These are phyloP conservation scores for Helotiales sp. DNA, from an alignment of 2,329 filamentous ascomycete species.

Conservation along the genomic window DNA sequence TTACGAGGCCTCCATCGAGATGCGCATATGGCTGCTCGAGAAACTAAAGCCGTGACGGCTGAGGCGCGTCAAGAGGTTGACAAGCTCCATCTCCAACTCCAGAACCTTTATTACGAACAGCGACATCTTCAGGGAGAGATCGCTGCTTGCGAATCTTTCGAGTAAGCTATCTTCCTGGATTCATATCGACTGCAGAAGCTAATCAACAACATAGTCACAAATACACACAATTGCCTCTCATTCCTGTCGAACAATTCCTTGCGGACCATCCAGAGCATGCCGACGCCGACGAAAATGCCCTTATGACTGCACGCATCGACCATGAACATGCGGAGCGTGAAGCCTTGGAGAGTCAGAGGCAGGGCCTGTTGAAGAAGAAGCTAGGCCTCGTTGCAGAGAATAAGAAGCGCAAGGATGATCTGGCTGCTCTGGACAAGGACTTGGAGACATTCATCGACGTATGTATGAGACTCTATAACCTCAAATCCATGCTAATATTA, in stretches of 20 bases:
- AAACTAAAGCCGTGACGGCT: constrained; percentile 84
- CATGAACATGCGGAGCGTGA: constrained; percentile 87
- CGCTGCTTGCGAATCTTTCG: constrained; percentile 84
- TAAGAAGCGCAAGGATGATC: constrained; percentile 90
- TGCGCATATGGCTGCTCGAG: constrained; percentile 78
- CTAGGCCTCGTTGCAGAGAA: constrained; percentile 75
- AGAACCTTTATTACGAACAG: constrained; percentile 97
- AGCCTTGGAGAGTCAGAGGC: constrained; percentile 81
- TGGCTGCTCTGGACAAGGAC: constrained; percentile 89
- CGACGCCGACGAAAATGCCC: constrained; percentile 73
- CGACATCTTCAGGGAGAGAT: constrained; percentile 90
- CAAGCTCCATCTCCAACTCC: constrained; percentile 85
- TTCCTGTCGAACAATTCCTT: constrained; percentile 83
- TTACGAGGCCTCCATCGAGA: constrained; percentile 83
- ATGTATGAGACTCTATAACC: constrained; percentile 43
- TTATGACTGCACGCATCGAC: constrained; percentile 90
- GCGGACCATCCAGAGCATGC: constrained; percentile 74
- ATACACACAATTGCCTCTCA: constrained; percentile 83
- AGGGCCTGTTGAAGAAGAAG: constrained; percentile 75
- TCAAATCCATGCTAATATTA: constrained; percentile 9
- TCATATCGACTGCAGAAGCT: constrained; percentile 4
- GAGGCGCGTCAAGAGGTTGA: constrained; percentile 92
- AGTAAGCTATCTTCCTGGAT: constrained; percentile 59
- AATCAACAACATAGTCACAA: constrained; percentile 66
- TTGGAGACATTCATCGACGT: constrained; percentile 94